Base-by-base conservation (phyloP, 1,284 basidiomycete species). In the Cryptococcus maquisensis region DNA sequence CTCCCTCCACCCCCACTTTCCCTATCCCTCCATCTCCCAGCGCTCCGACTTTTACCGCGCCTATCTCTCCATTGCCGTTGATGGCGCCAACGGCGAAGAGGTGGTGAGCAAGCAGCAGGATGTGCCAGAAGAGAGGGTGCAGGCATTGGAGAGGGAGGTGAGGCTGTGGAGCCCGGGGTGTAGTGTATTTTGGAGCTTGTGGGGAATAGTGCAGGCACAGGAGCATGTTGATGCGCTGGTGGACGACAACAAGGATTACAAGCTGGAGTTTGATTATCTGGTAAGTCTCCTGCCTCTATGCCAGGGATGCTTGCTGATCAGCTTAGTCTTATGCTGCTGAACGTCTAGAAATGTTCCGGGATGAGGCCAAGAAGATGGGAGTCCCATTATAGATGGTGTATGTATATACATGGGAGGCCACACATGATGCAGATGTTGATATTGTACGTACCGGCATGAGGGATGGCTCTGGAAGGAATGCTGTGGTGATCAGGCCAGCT, bases 181-280 rank as follows among this genome's bases (percentile, higher is more conserved):
- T 24, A 89, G 92, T 66, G 89, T 83, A 7, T 86, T 88, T 82
- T 97, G 93, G 91, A 83, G 86, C 8, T 78, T 96, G 35, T 97
- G 93, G 93, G 91, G 89, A 3, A 79, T 96, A 56, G 84, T 96
- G 10, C 90, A 94, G 73, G 90, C 89, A 2, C 84, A 84, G 62
- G 90, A 93, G 65, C 84, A 88, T 66, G 68, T 94, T 13, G 82
- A 85, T 64, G 81, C 75, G n/a, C 75, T 81, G 41, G 79, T 81
- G 35, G 59, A 61, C 26, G 63, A 63, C 20, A 61, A 66, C n/a
- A 59, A 63, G 35, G 62, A 57, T 36, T 63, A 60, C 38, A 61
- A 53, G 10, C 53, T 63, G 2, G 76, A 78, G 13, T 78, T 74
- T 62, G 73, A 78, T 55, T 74, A 74, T 56, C 60, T 78, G 47